A percentile compares a stretch with the other conserved stretches of the same genome.
Evolutionary conservation across 2,329 filamentous ascomycete species (phyloP).

Genomic region (Alternaria brassicae): DNA sequence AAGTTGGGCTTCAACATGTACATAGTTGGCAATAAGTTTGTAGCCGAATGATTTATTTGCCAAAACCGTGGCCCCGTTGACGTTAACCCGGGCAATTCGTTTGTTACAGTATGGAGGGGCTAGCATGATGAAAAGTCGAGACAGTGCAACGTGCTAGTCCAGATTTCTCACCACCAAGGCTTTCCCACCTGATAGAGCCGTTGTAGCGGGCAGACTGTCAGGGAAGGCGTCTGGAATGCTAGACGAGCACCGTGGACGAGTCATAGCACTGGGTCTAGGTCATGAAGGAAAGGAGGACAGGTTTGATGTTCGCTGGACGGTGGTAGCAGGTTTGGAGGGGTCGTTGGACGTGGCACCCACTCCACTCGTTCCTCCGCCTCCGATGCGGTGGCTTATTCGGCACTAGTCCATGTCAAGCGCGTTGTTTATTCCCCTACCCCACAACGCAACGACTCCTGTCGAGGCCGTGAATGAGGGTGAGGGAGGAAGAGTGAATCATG

Average conservation of each 20-base stretch:
- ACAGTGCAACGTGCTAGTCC: neutral
- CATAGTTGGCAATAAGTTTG: neutral
- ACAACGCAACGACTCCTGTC: slow-evolving; percentile 11
- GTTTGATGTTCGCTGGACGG: slow-evolving; percentile 25
- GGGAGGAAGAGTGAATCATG: neutral
- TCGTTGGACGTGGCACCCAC: slow-evolving; percentile 29
- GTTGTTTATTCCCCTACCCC: slow-evolving; percentile 18
- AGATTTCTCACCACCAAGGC: slow-evolving; percentile 20
- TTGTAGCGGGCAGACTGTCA: neutral
- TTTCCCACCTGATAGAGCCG: neutral
- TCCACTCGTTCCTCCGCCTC: slow-evolving; percentile 31
- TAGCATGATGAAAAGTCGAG: neutral
- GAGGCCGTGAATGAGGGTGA: slow-evolving; percentile 9
- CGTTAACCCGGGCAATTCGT: neutral
- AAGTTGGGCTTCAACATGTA: slow-evolving; percentile 22
- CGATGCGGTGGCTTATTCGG: slow-evolving; percentile 35
- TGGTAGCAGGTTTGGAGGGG: slow-evolving; percentile 27
- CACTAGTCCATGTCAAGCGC: slow-evolving; percentile 31
- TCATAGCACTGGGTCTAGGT: neutral
- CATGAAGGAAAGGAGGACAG: neutral
- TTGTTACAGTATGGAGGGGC: neutral
- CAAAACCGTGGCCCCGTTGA: neutral
- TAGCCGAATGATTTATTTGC: slow-evolving; percentile 2
- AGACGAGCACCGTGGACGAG: neutral
- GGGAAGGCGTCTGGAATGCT: neutral